Conservation (phyloP, 1,139 yeast species). For the Zygoascus sp. region DNA sequence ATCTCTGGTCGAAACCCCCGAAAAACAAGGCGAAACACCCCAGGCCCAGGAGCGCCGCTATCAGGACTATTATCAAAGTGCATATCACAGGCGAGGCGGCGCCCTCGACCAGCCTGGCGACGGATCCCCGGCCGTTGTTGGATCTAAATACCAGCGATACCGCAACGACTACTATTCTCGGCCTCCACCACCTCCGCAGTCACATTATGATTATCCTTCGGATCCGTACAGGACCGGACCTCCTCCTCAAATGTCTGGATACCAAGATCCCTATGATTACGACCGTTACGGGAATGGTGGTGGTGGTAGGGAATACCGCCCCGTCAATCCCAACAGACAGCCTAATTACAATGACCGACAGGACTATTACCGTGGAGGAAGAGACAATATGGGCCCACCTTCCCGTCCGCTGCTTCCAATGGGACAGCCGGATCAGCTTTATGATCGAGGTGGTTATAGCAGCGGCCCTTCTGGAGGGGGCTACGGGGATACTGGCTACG, state of each 20-base stretch:
- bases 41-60: constrained; percentile 10
- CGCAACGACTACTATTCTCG: not conserved
- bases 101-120: constrained; percentile 4
- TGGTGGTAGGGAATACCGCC: not conserved
- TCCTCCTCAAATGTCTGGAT: constrained; percentile 1
- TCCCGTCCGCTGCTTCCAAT: not conserved
- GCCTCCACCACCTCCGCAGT: constrained; percentile 2
- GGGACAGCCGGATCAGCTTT: not conserved
- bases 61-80: constrained; percentile 5
- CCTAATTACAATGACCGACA: constrained; percentile 4
- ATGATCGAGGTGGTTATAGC: not conserved
- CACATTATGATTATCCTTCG: constrained; percentile 3
- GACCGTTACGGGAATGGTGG: not conserved
- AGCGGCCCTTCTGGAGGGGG: not conserved
- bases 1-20: constrained; percentile 38
- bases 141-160: constrained; percentile 6
- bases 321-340: too few relatives aligned
- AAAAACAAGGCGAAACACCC: constrained; percentile 16
- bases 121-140: constrained; percentile 7
- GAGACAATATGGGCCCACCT: constrained; percentile 1
- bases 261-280: constrained; percentile 4
- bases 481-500: not conserved
- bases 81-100: constrained; percentile 3
- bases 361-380: constrained; percentile 1
- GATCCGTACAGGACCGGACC: constrained; percentile 7